A percentile compares a stretch with the other conserved stretches of the same genome.
phyloP scores from a whole-genome alignment of 352 stramenopile species.

The Phytophthora sojae region DNA sequence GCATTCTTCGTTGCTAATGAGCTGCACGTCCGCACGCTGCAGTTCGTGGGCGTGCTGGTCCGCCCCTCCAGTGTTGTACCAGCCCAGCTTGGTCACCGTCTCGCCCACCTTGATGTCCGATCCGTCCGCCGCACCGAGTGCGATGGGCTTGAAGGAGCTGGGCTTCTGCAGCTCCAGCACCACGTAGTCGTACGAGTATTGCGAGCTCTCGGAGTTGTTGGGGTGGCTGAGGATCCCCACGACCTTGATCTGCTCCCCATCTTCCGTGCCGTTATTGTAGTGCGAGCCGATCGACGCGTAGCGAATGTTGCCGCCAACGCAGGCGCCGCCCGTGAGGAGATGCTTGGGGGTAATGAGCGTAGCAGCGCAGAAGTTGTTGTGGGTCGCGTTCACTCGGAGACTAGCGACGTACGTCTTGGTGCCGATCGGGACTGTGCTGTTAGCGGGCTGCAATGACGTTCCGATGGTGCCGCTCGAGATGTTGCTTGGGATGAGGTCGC shows the following conservation, averaged over 20 bases:
- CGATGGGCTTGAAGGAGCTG: slow-evolving; percentile 37
- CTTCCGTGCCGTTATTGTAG: slow-evolving; percentile 25
- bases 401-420: slow-evolving; percentile 44
- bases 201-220: slow-evolving; percentile 6
- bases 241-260: slow-evolving; percentile 31
- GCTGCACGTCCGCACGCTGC: slow-evolving; percentile 39
- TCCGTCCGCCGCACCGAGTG: slow-evolving; percentile 30
- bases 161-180: slow-evolving; percentile 48
- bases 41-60: slow-evolving; percentile 30
- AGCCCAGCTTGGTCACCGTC: slow-evolving; percentile 35
- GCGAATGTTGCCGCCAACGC: slow-evolving; percentile 1
- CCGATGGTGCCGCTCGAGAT: slow-evolving; percentile 44
- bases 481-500: slow-evolving; percentile 11
- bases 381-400: slow-evolving; percentile 20
- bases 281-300: slow-evolving; percentile 26
- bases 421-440: slow-evolving; percentile 33
- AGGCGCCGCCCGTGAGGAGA: slow-evolving; percentile 12
- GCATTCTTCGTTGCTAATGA: slow-evolving; percentile 50
- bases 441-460: background rate
- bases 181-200: slow-evolving; percentile 44
- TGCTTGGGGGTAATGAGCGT: slow-evolving; percentile 21
- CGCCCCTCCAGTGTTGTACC: slow-evolving; percentile 33
- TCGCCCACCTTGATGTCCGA: slow-evolving; percentile 35
- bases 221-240: slow-evolving; percentile 20
- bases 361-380: slow-evolving; percentile 22